Base-by-base conservation (phyloP, 139 green algal genomes). In the Yamagishiella unicocca region DNA sequence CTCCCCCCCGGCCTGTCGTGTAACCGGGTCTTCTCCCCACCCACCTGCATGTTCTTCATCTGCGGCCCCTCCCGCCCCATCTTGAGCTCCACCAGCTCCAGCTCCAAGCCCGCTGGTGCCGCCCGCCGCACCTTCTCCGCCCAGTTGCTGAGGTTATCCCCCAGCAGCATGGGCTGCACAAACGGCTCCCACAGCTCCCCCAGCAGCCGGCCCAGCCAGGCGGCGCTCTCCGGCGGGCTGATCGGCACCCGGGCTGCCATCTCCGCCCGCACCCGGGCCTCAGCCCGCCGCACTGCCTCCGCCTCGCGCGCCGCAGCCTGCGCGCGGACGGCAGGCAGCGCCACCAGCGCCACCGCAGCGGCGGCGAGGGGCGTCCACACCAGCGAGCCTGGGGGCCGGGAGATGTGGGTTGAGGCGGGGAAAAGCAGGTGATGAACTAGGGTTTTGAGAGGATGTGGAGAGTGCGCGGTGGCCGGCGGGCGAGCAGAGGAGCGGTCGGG, bases 101-200 rank as follows among this genome's bases (percentile, higher is more conserved):
- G 70, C 31, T 85, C 73, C 92, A 90, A 92, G 7, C 92, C 92
- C 27, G 67, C 58, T 0, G 92, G 92, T 12, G 92, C 89, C 22
- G 77, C 72, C 22, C 50, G 62, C 10, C 68, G 12, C 3, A 93
- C 55, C 45, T 92, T 92, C 46, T 91, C 89, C 86, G 92, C 82
- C 89, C 89, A 92, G 43, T 82, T 74, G 29, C 33, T 43, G 21
- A 94, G 79, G 87, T 94, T 94, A 25, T 94, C 90, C 2, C 50
- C 27, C 43, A 94, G 80, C 87, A 92, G 33, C 72, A 91, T 66
- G 2, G 91, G 91, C 73, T 85, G 61, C 58, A 92, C 87, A 67
- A 89, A 94, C 4, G 87, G 70, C 4, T 14, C 40, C 91, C 89
- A 92, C 43, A 92, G 77, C 40, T 90, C 84, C 19, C 61, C 58